phyloP scores from a whole-genome alignment of 2,329 filamentous ascomycete genomes.

The Pseudonectria foliicola region DNA sequence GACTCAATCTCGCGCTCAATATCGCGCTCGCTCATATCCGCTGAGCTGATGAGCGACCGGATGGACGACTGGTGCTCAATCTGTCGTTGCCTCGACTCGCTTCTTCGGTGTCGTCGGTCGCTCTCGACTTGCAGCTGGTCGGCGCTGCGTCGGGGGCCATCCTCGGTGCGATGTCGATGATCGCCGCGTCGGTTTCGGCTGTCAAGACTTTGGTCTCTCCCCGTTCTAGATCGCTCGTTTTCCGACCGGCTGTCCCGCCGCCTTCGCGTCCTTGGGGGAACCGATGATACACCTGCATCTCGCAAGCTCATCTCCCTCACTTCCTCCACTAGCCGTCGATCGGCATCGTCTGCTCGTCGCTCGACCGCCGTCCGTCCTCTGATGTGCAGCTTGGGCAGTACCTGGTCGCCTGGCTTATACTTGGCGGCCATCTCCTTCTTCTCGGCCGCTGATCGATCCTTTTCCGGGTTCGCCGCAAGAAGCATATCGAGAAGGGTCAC shows the following conservation, averaged over 20 bases:
- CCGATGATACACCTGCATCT: constrained; percentile 49
- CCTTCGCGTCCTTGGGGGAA: constrained; percentile 22
- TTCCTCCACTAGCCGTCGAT: constrained; percentile 62
- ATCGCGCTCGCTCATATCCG: constrained; percentile 67
- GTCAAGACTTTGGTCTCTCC: constrained; percentile 24
- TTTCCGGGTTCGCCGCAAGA: constrained; percentile 69
- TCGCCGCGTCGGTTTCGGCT: constrained; percentile 22
- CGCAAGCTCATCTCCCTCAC: constrained; percentile 67
- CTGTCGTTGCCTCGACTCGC: constrained; percentile 47
- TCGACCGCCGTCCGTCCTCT: constrained; percentile 47
- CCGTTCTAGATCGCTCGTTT: constrained; percentile 24
- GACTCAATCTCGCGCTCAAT: constrained; percentile 86
- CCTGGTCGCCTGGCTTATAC: constrained; percentile 75
- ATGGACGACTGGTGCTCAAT: constrained; percentile 88
- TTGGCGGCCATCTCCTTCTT: constrained; percentile 66
- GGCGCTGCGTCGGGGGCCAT: constrained; percentile 19
- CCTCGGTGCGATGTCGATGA: constrained; percentile 18
- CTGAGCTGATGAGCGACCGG: constrained; percentile 73
- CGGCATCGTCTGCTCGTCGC: constrained; percentile 53
- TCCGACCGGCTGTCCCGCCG: constrained; percentile 30
- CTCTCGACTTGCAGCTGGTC: constrained; percentile 33
- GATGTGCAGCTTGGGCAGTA: constrained; percentile 57
- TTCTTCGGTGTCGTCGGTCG: constrained; percentile 30
- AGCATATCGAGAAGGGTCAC: constrained; percentile 88
- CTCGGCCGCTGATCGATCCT: constrained; percentile 62